These are phyloP conservation scores for Penicillium steckii DNA, from an alignment of 495 filamentous ascomycete genomes.

Conservation along the genomic window DNA sequence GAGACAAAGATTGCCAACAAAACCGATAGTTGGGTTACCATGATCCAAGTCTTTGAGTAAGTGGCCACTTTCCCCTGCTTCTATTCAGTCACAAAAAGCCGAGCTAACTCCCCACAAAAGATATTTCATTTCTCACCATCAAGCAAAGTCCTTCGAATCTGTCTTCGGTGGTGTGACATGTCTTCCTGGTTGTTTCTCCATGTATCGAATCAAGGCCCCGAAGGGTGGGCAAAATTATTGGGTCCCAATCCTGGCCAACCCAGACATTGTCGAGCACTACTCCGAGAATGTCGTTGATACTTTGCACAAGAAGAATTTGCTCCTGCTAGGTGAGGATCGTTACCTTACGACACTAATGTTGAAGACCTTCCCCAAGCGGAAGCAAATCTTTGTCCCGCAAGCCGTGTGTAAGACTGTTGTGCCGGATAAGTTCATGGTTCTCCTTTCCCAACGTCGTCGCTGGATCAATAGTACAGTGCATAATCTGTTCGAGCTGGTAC, in stretches of 20 bases:
- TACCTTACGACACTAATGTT: constrained; percentile 98
- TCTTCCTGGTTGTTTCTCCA: constrained; percentile 98
- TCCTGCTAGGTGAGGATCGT: constrained; percentile 94
- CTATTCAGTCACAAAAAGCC: not conserved
- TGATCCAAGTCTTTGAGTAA: constrained; percentile 98
- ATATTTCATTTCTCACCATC: constrained; percentile 98
- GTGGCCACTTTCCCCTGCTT: constrained; percentile 16
- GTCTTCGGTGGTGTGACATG: constrained; percentile 99
- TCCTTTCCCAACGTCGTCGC: constrained; percentile 89
- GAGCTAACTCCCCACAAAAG: constrained; percentile 11
- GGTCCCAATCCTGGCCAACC: constrained; percentile 98
- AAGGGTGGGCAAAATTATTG: constrained; percentile 99
- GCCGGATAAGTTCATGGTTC: constrained; percentile 86
- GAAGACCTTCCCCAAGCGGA: constrained; percentile 97
- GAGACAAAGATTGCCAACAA: constrained; percentile 99
- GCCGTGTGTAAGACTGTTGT: constrained; percentile 98
- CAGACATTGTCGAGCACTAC: constrained; percentile 98
- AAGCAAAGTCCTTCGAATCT: constrained; percentile 95
- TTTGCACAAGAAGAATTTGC: constrained; percentile 95
- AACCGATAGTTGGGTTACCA: constrained; percentile 86
- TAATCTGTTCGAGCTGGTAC: constrained; percentile 95
- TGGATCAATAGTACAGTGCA: constrained; percentile 99
- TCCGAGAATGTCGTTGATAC: constrained; percentile 99
- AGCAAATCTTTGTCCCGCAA: constrained; percentile 97
- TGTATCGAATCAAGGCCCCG: constrained; percentile 99